Evolutionary conservation across 108 stramenopile genomes (phyloP).

Genomic region (Fragilaria radians): DNA sequence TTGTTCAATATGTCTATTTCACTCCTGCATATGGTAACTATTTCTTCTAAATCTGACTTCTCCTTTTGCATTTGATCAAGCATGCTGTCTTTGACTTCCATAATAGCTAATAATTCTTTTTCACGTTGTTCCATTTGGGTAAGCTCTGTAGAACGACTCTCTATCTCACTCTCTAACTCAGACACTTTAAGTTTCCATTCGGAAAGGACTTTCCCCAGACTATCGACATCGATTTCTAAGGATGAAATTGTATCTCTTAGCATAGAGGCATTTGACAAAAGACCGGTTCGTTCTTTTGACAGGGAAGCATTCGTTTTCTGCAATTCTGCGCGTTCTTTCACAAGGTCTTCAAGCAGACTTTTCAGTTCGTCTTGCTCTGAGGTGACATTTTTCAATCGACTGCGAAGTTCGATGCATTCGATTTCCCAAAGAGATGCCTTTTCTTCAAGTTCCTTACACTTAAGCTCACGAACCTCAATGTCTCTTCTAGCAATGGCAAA

Average conservation of each 20-base stretch:
- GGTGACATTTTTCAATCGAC: constrained; percentile 23
- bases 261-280: constrained; percentile 29
- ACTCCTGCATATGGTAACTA: no score
- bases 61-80: not conserved
- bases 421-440: constrained; percentile 21
- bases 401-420: constrained; percentile 26
- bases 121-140: not conserved
- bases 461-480: constrained; percentile 58
- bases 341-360: constrained; percentile 55
- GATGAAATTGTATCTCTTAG: constrained; percentile 15
- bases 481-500: constrained; percentile 71
- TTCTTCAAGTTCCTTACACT: constrained; percentile 47
- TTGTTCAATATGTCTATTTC: no score
- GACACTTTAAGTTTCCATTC: constrained; percentile 9
- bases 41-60: not conserved
- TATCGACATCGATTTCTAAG: constrained; percentile 13
- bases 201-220: not conserved
- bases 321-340: constrained; percentile 36
- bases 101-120: not conserved
- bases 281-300: constrained; percentile 26
- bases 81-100: no score
- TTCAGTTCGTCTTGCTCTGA: constrained; percentile 54
- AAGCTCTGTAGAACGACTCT: not conserved
- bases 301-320: constrained; percentile 47
- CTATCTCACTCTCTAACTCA: not conserved